phyloP scores from a whole-genome alignment of 169 alveolate species.

The Plasmodium relictum region DNA sequence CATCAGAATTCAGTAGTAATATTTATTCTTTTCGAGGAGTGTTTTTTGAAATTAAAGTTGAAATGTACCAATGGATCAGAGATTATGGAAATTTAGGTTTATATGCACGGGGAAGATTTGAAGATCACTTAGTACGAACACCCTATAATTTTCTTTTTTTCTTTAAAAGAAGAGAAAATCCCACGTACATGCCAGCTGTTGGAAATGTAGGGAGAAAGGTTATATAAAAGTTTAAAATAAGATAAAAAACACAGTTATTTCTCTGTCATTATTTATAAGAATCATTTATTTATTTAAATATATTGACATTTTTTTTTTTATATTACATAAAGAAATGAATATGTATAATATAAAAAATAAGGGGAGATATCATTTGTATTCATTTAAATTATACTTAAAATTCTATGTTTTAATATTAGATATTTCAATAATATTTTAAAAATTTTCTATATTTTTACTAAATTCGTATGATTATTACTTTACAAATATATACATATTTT shows the following conservation, averaged over 20 bases:
- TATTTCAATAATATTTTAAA: no score
- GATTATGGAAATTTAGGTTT: slow-evolving; percentile 69
- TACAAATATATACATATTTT: background rate
- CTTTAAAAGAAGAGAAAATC: slow-evolving; percentile 44
- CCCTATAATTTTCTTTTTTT: slow-evolving; percentile 69
- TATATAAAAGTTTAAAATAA: background rate
- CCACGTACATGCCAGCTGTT: slow-evolving; percentile 53
- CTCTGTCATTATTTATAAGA: background rate
- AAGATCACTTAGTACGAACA: slow-evolving; percentile 66
- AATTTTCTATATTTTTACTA: no score
- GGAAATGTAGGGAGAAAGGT: slow-evolving; percentile 67
- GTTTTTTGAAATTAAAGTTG: slow-evolving; percentile 85
- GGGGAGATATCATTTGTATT: no score
- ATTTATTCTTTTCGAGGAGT: slow-evolving; percentile 86
- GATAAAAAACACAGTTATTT: background rate
- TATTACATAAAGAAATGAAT: no score
- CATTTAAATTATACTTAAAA: no score
- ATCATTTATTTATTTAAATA: no score
- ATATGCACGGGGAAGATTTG: slow-evolving; percentile 52
- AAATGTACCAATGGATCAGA: slow-evolving; percentile 86
- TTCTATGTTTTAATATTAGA: no score
- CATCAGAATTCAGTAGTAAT: slow-evolving; percentile 86
- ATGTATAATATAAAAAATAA: no score
- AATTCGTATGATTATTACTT: background rate
- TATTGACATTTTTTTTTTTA: no score